Base-by-base conservation (phyloP, 768 basidiomycete species). In the Phylloporus sp. region DNA sequence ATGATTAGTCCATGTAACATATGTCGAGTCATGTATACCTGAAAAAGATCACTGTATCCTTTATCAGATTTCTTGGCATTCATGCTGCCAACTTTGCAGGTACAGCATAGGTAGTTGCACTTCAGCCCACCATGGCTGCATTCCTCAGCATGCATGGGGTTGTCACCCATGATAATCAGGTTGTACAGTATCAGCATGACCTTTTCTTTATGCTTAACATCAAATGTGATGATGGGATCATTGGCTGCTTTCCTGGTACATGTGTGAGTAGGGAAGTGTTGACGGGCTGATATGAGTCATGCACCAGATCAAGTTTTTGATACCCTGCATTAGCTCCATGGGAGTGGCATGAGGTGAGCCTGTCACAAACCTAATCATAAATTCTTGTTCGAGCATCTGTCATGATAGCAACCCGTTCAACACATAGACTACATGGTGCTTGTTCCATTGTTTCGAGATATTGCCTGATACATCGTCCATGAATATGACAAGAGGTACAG, bases 391-490 rank as follows among this genome's bases (percentile, higher is more conserved):
- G 0, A 72, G 29, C 23, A 59, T 54, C 20, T 57, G 28, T 0
- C 59, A 48, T 4, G 66, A 66, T 0, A 73, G 20, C 9, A 35
- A 46, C 1, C 43, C 66, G 49, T 71, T 69, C 0, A 59, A 66
- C 41, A 69, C 53, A 20, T 71, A 73, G 0, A 59, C 39, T 0
- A 59, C 49, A 13, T 66, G 60, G 32, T 71, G 66, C 20, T 65
- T 65, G 29, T 72, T 68, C 63, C 67, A 72, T 22, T 70, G 69
- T 37, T 69, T 71, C 8, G 55, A 66, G 1, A 51, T 49, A 24
- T 71, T 70, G 0, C 60, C 69, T 0, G 65, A 71, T 0, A 71
- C 56, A 32, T 71, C 63, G 26, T 71, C 69, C 31, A 68, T 59
- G 38, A 68, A 68, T 0, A 68, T 23, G 3, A 68, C 59, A 4